phyloP scores from a whole-genome alignment of 257 asterid genomes.

The Solanum habrochaites region DNA sequence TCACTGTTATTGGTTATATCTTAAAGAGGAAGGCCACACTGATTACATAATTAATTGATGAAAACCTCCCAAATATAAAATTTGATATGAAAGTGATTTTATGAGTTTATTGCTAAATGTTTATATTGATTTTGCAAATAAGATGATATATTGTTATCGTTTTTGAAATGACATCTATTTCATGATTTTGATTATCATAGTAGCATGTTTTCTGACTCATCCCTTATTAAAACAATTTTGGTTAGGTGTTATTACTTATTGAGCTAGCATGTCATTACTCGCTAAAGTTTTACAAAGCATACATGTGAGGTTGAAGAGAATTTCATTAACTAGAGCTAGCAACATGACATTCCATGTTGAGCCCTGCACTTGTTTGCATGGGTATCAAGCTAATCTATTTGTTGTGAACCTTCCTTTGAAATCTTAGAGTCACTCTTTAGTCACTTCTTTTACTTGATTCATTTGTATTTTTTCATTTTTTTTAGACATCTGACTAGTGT shows the following conservation, averaged over 20 bases:
- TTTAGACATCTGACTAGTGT: not conserved
- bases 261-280: not conserved
- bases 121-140: not conserved
- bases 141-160: not conserved
- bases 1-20: not conserved
- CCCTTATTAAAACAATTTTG: not conserved
- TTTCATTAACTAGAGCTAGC: not conserved
- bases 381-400: not conserved
- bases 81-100: not conserved
- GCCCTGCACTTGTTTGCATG: not conserved
- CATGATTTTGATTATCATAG: not conserved
- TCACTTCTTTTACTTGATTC: not conserved
- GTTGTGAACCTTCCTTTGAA: not conserved
- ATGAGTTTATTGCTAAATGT: not conserved
- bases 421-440: not conserved
- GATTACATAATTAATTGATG: not conserved
- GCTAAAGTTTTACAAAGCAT: not conserved
- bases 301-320: not conserved
- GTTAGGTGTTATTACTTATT: not conserved
- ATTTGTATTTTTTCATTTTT: not conserved
- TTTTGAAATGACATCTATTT: not conserved
- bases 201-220: not conserved
- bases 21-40: not conserved
- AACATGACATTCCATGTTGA: not conserved
- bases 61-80: not conserved